Evolutionary conservation across 768 basidiomycete genomes (phyloP).

Genomic region (Suillus occidentalis): DNA sequence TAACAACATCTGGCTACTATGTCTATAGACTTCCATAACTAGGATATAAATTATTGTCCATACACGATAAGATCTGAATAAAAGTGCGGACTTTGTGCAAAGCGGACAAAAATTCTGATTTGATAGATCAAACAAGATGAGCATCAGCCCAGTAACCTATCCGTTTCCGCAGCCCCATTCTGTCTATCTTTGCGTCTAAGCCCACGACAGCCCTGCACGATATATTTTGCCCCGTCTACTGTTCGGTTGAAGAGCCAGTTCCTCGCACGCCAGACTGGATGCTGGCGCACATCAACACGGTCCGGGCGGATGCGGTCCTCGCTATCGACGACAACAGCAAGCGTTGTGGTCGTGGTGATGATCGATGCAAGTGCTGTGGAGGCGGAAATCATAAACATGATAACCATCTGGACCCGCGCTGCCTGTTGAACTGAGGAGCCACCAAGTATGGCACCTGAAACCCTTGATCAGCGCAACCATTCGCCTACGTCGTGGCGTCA

Average conservation of each 20-base stretch:
- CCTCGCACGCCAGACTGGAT: slow-evolving; percentile 35
- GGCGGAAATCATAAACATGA: slow-evolving; percentile 92
- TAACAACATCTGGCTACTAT: background rate
- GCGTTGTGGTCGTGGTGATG: slow-evolving; percentile 56
- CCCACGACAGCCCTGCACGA: slow-evolving; percentile 12
- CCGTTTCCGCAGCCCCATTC: background rate
- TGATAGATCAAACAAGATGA: background rate
- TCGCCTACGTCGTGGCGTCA: background rate
- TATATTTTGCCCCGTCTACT: slow-evolving; percentile 12
- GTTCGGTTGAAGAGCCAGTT: slow-evolving; percentile 28
- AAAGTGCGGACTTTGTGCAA: background rate
- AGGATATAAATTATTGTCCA: background rate
- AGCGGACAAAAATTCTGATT: background rate
- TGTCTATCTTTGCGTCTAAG: background rate
- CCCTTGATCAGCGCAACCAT: slow-evolving; percentile 46
- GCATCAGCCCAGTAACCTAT: slow-evolving; percentile 20
- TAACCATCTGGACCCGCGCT: slow-evolving; percentile 85
- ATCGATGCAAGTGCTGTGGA: slow-evolving; percentile 72
- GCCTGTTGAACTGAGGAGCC: slow-evolving; percentile 85
- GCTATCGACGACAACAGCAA: slow-evolving; percentile 64
- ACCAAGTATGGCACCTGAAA: slow-evolving; percentile 89
- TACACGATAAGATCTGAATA: background rate
- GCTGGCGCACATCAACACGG: slow-evolving; percentile 46
- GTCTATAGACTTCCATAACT: background rate
- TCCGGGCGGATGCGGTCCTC: slow-evolving; percentile 67